A percentile compares a stretch with the other conserved stretches of the same genome.
phyloP scores from a whole-genome alignment of 1,284 basidiomycete species.

The Moesziomyces aphidis region DNA sequence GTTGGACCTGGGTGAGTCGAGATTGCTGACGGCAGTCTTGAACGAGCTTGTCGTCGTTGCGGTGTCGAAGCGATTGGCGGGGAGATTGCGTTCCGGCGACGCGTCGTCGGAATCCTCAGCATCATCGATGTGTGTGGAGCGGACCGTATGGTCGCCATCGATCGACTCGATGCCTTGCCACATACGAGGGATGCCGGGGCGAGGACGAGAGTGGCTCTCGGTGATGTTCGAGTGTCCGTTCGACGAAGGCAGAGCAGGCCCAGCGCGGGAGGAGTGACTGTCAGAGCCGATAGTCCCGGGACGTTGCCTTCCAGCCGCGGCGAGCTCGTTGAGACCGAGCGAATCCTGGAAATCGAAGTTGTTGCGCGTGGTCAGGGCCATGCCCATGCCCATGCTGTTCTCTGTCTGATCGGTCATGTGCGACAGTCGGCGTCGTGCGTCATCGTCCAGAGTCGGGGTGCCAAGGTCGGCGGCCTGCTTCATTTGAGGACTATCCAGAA shows the following conservation, averaged over 20 bases:
- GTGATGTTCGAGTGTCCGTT: slow-evolving; percentile 9
- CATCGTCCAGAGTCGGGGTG: slow-evolving; percentile 2
- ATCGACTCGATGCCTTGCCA: slow-evolving; percentile 46
- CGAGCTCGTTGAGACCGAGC: slow-evolving; percentile 12
- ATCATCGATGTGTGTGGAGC: slow-evolving; percentile 29
- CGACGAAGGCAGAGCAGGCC: slow-evolving; percentile 3
- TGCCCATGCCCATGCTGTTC: slow-evolving; percentile 16
- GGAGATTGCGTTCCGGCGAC: slow-evolving; percentile 21
- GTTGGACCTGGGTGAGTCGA: slow-evolving; percentile 28
- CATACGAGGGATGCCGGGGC: slow-evolving; percentile 43
- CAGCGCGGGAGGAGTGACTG: not conserved
- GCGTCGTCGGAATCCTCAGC: slow-evolving; percentile 34
- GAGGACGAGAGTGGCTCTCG: slow-evolving; percentile 23
- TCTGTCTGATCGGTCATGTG: slow-evolving; percentile 27
- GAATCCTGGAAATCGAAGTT: slow-evolving; percentile 27
- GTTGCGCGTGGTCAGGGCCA: slow-evolving; percentile 17
- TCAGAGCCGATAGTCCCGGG: slow-evolving; percentile 5
- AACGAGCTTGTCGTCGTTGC: slow-evolving; percentile 39
- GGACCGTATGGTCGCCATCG: slow-evolving; percentile 23
- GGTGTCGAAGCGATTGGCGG: slow-evolving; percentile 40
- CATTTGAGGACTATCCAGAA: slow-evolving; percentile 12
- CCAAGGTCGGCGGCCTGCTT: slow-evolving; percentile 2
- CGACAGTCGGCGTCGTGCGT: slow-evolving; percentile 15
- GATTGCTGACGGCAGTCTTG: slow-evolving; percentile 33
- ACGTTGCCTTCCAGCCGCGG: slow-evolving; percentile 13